These are phyloP conservation scores for Nymphaea thermarum DNA, from an alignment of 164 flowering plant genomes.

Conservation along the genomic window DNA sequence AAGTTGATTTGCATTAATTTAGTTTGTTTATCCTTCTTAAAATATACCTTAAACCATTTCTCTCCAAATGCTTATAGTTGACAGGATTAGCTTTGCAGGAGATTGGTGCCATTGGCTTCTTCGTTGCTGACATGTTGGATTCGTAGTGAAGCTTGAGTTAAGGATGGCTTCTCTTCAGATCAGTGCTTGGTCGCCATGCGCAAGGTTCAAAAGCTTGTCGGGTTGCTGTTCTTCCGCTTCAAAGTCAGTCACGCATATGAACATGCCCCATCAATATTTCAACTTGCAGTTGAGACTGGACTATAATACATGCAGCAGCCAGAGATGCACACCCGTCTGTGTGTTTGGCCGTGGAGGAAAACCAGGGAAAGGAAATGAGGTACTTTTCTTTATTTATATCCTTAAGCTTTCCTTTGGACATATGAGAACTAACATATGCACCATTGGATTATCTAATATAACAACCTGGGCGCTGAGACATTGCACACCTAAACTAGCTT, in stretches of 20 bases:
- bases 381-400: constrained; percentile 8
- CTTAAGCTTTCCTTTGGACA: background rate
- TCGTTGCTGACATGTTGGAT: background rate
- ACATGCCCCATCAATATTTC: constrained; percentile 2
- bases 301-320: constrained; percentile 12
- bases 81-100: too few relatives aligned
- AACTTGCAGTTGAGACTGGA: constrained; percentile 6
- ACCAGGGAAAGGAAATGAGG: constrained; percentile 31
- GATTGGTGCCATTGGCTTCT: too few relatives aligned
- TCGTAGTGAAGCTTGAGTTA: constrained; percentile 1
- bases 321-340: constrained; percentile 19
- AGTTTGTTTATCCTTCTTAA: too few relatives aligned
- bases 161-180: constrained; percentile 31
- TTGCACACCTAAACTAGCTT: too few relatives aligned
- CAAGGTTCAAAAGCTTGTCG: constrained; percentile 3
- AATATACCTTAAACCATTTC: too few relatives aligned
- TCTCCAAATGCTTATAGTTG: too few relatives aligned
- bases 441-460: too few relatives aligned
- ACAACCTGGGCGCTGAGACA: too few relatives aligned
- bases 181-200: constrained; percentile 13
- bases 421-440: too few relatives aligned
- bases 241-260: constrained; percentile 6
- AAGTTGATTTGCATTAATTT: too few relatives aligned
- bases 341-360: constrained; percentile 48
- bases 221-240: background rate